Percentiles rank a stretch among this genome's conserved stretches.
Evolutionary conservation across 257 asterid genomes (phyloP).

Genomic region (Solanum peruvianum): DNA sequence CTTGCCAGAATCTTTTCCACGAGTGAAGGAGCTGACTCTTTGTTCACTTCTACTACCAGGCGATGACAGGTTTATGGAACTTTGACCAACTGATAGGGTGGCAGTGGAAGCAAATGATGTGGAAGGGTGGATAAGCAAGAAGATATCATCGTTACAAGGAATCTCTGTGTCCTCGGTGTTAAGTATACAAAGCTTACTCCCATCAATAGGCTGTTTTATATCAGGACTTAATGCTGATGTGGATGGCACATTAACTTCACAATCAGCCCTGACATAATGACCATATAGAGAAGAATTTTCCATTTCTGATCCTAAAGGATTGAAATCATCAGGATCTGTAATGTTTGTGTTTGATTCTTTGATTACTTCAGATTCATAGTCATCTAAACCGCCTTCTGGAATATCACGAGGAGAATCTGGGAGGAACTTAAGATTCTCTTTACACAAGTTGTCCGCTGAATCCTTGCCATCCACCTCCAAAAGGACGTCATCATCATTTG

Average conservation of each 20-base stretch:
- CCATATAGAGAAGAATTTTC: constrained; percentile 9
- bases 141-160: constrained; percentile 98
- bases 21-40: constrained; percentile 15
- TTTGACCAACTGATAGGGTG: constrained; percentile 24
- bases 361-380: constrained; percentile 20
- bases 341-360: constrained; percentile 19
- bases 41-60: constrained; percentile 29
- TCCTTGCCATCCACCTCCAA: constrained; percentile 46
- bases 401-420: constrained; percentile 25
- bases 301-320: constrained; percentile 21
- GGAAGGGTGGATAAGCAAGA: constrained; percentile 91
- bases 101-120: constrained; percentile 46
- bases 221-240: constrained; percentile 26
- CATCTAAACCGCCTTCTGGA: constrained; percentile 17
- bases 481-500: constrained; percentile 61
- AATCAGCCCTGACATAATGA: constrained; percentile 15
- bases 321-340: constrained; percentile 13
- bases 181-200: constrained; percentile 42
- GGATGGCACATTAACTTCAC: constrained; percentile 31
- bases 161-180: constrained; percentile 88
- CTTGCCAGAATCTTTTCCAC: constrained; percentile 31
- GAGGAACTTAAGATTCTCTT: constrained; percentile 16
- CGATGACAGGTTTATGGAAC: constrained; percentile 22
- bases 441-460: constrained; percentile 17
- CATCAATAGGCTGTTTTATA: constrained; percentile 29